Evolutionary conservation across 441 rosid genomes (phyloP), one percentile per base, ranked within the genome.

Genomic region (Syzygium syzygioides): DNA sequence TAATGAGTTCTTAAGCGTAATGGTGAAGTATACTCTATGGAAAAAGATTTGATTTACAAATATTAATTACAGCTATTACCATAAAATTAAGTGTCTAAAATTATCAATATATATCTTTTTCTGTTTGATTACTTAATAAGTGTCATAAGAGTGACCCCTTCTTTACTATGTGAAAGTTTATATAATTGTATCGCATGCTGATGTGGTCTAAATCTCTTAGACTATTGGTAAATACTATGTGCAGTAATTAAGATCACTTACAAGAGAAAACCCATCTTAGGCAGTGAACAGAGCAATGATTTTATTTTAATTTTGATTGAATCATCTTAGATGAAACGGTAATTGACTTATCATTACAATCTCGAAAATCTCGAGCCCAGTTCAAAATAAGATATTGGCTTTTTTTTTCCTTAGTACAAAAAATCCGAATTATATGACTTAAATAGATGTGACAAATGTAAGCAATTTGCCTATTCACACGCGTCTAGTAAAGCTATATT

Each of bases 401-500:
- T 3, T 62, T 7, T 30, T n/a, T 15, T 14, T 14, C 30, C 15
- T 6, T 9, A 41, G 1, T 41, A 62, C 11, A 62, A 30, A 62
- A 5, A 62, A n/a, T 62, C 2, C n/a, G 3, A 30, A n/a, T 1
- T n/a, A 64, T 7, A 41, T 41, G 45, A 41, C 45, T 41, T 41
- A 41, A 41, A 41, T 1, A 41, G 7, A 41, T 41, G 9, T 7
- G 45, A 7, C 9, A 41, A 41, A 41, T 41, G 45, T 0, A 0
- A 4, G 71, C 37, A 62, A 28, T 60, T 60, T 0, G 0, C 2
- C 0, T 28, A 0, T 60, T 60, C 32, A 60, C 5, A 64, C 30
- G 2, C 13, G 0, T 12, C 8, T 30, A 64, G 3, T 64, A n/a
- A n/a, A n/a, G n/a, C n/a, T n/a, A n/a, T n/a, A n/a, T n/a, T n/a